Percentiles rank a stretch among this genome's conserved stretches.
These are phyloP conservation scores for Serendipita sp. DNA, from an alignment of 768 basidiomycete species.

Conservation along the genomic window DNA sequence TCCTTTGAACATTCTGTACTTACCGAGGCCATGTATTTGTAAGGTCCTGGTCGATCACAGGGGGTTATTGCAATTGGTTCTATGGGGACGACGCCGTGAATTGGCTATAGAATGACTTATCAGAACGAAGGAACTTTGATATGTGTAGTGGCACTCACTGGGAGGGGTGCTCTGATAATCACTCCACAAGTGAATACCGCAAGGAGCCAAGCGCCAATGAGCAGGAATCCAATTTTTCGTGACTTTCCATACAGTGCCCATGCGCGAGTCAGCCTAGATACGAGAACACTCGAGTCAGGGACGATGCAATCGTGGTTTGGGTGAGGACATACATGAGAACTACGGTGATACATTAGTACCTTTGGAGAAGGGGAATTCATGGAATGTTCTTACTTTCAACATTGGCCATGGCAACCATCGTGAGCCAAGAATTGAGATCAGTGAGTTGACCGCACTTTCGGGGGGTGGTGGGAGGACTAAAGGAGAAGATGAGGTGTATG, in stretches of 20 bases:
- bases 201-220: not conserved
- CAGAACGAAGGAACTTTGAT: not conserved
- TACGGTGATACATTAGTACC: not conserved
- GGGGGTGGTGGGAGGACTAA: not conserved
- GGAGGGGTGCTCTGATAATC: not conserved
- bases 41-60: not conserved
- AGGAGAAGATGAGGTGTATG: not conserved
- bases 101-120: not conserved
- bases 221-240: not conserved
- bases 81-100: not conserved
- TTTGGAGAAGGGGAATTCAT: not conserved
- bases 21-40: not conserved
- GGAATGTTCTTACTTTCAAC: not conserved
- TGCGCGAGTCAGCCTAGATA: not conserved
- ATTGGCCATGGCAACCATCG: not conserved
- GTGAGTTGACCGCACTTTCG: not conserved
- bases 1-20: not conserved
- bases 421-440: not conserved
- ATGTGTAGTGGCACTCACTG: not conserved
- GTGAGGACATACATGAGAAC: not conserved
- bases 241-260: slow-evolving; percentile 3
- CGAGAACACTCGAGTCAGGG: not conserved
- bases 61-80: not conserved
- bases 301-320: not conserved
- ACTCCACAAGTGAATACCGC: not conserved